A percentile compares a stretch with the other conserved stretches of the same genome.
Conservation (phyloP, 768 basidiomycete species). For the Leccinellum albellum region DNA sequence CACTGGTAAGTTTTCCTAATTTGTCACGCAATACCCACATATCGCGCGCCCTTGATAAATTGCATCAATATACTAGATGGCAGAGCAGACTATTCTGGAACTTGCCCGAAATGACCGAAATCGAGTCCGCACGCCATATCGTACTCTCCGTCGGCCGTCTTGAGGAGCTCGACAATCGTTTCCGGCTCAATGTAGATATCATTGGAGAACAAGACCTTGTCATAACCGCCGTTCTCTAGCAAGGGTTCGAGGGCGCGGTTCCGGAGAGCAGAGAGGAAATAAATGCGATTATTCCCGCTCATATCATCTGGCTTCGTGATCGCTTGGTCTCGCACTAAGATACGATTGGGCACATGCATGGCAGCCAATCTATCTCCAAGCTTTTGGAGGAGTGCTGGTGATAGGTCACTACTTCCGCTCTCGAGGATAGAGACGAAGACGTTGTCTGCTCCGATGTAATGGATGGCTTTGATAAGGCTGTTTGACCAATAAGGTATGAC, state of each 20-base stretch:
- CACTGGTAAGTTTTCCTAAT: constrained; percentile 12
- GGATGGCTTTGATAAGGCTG: constrained; percentile 32
- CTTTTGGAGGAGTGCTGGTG: constrained; percentile 8
- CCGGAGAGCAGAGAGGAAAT: constrained; percentile 27
- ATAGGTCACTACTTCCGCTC: constrained; percentile 27
- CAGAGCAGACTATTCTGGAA: constrained; percentile 8
- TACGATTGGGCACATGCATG: constrained; percentile 13
- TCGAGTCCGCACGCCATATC: constrained; percentile 45
- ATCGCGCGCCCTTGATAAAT: constrained; percentile 18
- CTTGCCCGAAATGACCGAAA: constrained; percentile 32
- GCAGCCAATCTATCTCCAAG: constrained; percentile 6
- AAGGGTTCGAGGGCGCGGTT: constrained; percentile 43
- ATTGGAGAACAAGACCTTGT: constrained; percentile 41
- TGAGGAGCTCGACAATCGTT: constrained; percentile 36
- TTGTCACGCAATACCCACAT: constrained; percentile 23
- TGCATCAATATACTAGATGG: not conserved
- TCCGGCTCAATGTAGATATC: constrained; percentile 41
- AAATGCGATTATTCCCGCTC: not conserved
- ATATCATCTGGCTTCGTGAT: constrained; percentile 8
- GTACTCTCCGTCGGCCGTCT: constrained; percentile 36
- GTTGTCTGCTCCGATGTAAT: constrained; percentile 40
- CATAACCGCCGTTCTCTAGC: constrained; percentile 32
- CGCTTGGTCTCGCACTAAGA: constrained; percentile 8
- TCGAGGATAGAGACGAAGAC: constrained; percentile 43
- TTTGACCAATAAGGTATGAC: constrained; percentile 39